phyloP scores from a whole-genome alignment of 2,329 filamentous ascomycete species.

The Diaporthe sp. region DNA sequence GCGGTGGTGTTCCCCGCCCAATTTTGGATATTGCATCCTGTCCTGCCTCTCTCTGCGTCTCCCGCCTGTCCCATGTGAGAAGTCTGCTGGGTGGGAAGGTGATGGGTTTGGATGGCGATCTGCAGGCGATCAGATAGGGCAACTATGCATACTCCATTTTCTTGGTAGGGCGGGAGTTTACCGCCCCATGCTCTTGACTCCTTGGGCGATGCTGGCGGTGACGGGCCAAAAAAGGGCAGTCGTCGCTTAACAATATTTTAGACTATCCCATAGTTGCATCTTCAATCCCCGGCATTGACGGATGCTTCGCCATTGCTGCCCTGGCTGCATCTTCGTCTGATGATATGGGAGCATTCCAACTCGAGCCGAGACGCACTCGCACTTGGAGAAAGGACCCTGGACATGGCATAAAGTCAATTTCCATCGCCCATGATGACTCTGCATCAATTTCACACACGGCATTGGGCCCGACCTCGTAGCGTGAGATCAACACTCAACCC shows the following conservation, averaged over 20 bases:
- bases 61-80: conserved; percentile 3
- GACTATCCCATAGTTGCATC: neutral
- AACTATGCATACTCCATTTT: no score
- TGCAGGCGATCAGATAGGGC: conserved; percentile 28
- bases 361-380: neutral
- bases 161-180: neutral
- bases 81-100: neutral
- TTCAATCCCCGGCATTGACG: conserved; percentile 1
- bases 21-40: conserved; percentile 30
- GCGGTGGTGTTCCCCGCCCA: conserved; percentile 23
- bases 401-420: conserved; percentile 6
- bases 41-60: neutral
- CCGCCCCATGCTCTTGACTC: conserved; percentile 8
- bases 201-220: conserved; percentile 27
- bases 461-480: neutral
- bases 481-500: neutral
- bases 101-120: conserved; percentile 29
- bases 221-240: neutral
- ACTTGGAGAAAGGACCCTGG: neutral
- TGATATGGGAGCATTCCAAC: neutral
- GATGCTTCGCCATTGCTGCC: neutral
- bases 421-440: neutral
- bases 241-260: neutral
- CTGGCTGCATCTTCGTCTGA: conserved; percentile 12
- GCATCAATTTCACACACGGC: neutral